Evolutionary conservation across 2,329 filamentous ascomycete species (phyloP).

Genomic region (Leptographium lundbergii): DNA sequence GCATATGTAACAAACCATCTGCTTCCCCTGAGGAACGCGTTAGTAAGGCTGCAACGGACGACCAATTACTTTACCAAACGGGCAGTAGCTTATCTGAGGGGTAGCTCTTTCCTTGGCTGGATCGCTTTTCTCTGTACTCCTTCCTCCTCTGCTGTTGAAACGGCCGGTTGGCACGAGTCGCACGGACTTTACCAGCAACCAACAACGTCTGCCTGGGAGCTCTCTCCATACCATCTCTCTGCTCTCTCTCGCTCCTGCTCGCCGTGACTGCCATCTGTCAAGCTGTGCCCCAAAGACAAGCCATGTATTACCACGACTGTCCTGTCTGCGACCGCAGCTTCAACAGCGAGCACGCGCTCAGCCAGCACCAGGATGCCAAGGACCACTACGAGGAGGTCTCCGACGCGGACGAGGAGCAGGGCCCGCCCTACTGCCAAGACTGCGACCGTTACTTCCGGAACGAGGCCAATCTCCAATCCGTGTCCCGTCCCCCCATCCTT

Average conservation of each 20-base stretch:
- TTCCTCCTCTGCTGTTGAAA: no score
- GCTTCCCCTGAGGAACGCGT: no score
- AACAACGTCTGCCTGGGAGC: background rate
- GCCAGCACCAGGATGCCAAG: background rate
- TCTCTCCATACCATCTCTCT: background rate
- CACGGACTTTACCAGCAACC: no score
- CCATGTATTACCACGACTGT: background rate
- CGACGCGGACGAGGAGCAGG: background rate
- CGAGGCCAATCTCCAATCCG: conserved; percentile 19
- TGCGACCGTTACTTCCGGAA: background rate
- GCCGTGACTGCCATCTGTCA: background rate
- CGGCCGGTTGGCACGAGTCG: background rate
- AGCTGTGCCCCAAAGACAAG: no score
- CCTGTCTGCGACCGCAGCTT: background rate
- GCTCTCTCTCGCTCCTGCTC: background rate
- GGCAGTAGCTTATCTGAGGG: no score
- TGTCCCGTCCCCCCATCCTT: background rate
- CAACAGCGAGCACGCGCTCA: background rate
- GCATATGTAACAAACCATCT: no score
- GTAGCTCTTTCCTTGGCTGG: no score
- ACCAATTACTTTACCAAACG: no score
- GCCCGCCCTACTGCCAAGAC: background rate
- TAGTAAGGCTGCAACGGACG: no score
- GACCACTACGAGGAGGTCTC: background rate
- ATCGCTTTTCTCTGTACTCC: no score